phyloP scores from a whole-genome alignment of 1,139 yeast genomes.

The Scheffersomyces parashehatae region DNA sequence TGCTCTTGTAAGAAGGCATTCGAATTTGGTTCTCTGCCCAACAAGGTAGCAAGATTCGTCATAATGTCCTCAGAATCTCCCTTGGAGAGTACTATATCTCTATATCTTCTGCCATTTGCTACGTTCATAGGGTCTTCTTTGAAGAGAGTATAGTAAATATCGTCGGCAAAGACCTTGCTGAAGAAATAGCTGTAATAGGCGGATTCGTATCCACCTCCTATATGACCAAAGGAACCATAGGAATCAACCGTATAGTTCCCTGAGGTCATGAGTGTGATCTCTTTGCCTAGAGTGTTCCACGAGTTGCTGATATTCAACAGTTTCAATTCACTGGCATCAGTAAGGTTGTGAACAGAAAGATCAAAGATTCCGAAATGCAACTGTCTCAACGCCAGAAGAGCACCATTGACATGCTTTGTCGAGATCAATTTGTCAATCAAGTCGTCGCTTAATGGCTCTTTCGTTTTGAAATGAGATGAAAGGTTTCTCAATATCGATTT shows the following conservation, averaged over 20 bases:
- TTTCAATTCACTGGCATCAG: slow-evolving; percentile 37
- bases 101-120: slow-evolving; percentile 60
- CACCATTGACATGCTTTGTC: slow-evolving; percentile 77
- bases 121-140: slow-evolving; percentile 66
- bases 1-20: slow-evolving; percentile 67
- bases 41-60: slow-evolving; percentile 61
- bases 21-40: slow-evolving; percentile 76
- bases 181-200: slow-evolving; percentile 87
- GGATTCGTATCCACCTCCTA: slow-evolving; percentile 82
- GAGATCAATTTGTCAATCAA: slow-evolving; percentile 60
- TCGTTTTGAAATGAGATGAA: slow-evolving; percentile 67
- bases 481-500: slow-evolving; percentile 57
- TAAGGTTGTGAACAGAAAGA: slow-evolving; percentile 63
- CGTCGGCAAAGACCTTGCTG: slow-evolving; percentile 84
- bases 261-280: slow-evolving; percentile 55
- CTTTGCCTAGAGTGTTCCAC: slow-evolving; percentile 67
- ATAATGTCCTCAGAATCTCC: slow-evolving; percentile 76
- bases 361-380: slow-evolving; percentile 78
- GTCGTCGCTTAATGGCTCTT: slow-evolving; percentile 57
- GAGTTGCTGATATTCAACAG: slow-evolving; percentile 46
- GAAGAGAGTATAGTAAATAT: slow-evolving; percentile 76
- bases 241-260: slow-evolving; percentile 62
- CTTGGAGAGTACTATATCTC: slow-evolving; percentile 66
- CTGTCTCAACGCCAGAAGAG: slow-evolving; percentile 69
- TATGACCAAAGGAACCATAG: slow-evolving; percentile 76